Evolutionary conservation across 768 basidiomycete species (phyloP).

Genomic region (Rubroboletus pulcherrimus): DNA sequence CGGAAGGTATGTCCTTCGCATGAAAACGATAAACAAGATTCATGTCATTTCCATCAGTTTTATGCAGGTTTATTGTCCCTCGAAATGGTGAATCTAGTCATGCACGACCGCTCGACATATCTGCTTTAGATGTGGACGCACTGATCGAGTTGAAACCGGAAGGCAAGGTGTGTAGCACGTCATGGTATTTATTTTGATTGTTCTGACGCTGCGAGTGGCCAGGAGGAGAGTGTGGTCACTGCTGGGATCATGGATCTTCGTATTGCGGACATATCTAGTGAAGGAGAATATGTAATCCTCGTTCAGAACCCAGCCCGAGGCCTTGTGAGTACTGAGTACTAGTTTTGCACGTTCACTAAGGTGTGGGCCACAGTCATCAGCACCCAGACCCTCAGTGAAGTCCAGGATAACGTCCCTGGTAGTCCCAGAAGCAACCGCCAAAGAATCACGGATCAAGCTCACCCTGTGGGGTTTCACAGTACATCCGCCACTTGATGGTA

Average conservation of each 20-base stretch:
- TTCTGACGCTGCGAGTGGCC: constrained; percentile 3
- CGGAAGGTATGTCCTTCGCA: constrained; percentile 36
- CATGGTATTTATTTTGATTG: not conserved
- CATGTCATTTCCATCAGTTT: constrained; percentile 22
- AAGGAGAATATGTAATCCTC: constrained; percentile 41
- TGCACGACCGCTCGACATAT: constrained; percentile 51
- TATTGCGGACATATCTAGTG: constrained; percentile 44
- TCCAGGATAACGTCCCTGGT: constrained; percentile 63
- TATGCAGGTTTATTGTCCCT: constrained; percentile 49
- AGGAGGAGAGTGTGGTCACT: constrained; percentile 72
- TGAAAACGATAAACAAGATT: not conserved
- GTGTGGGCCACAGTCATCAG: constrained; percentile 35
- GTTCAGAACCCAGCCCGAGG: constrained; percentile 53
- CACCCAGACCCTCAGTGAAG: constrained; percentile 52
- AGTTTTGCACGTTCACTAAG: not conserved
- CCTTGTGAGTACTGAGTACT: constrained; percentile 43
- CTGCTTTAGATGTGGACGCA: constrained; percentile 58
- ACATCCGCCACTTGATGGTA: constrained; percentile 56
- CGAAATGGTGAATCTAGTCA: constrained; percentile 31
- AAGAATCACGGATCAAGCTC: constrained; percentile 73
- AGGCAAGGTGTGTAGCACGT: constrained; percentile 51
- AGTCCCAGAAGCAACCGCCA: constrained; percentile 58
- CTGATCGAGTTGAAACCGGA: constrained; percentile 66
- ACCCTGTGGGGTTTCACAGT: constrained; percentile 62
- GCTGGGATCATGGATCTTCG: constrained; percentile 60